Percentiles rank a stretch among this genome's conserved stretches.
Conservation (phyloP, 495 filamentous ascomycete genomes). For the Aspergillus nanangensis region DNA sequence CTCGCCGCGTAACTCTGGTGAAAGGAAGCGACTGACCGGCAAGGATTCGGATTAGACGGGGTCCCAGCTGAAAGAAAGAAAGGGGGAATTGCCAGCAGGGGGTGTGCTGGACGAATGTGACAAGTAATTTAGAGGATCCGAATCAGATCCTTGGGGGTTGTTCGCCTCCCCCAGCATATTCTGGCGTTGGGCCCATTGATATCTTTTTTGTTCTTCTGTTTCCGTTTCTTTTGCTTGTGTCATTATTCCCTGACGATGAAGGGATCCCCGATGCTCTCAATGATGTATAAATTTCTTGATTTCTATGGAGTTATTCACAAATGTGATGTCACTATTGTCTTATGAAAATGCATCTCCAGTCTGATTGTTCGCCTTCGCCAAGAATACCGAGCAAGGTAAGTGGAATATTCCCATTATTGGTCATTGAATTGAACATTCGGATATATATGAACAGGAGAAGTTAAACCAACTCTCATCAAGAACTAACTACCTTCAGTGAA, state of each 20-base stretch:
- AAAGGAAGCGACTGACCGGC: conserved; percentile 60
- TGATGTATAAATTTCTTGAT: neutral
- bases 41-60: conserved; percentile 17
- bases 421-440: too few species aligned
- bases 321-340: neutral
- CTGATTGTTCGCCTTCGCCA: too few species aligned
- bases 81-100: too few species aligned
- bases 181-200: neutral
- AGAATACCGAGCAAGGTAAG: too few species aligned
- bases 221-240: neutral
- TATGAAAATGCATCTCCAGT: too few species aligned
- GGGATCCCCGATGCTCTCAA: neutral
- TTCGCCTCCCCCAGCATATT: neutral
- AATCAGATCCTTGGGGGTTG: too few species aligned
- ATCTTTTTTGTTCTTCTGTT: neutral
- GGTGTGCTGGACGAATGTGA: too few species aligned
- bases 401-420: too few species aligned
- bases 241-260: neutral
- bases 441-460: too few species aligned
- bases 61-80: too few species aligned
- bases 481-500: too few species aligned
- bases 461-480: too few species aligned
- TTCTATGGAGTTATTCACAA: neutral
- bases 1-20: conserved; percentile 49
- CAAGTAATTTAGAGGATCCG: neutral